Evolutionary conservation across 257 asterid genomes (phyloP).

Genomic region (Solanum paucissectum): DNA sequence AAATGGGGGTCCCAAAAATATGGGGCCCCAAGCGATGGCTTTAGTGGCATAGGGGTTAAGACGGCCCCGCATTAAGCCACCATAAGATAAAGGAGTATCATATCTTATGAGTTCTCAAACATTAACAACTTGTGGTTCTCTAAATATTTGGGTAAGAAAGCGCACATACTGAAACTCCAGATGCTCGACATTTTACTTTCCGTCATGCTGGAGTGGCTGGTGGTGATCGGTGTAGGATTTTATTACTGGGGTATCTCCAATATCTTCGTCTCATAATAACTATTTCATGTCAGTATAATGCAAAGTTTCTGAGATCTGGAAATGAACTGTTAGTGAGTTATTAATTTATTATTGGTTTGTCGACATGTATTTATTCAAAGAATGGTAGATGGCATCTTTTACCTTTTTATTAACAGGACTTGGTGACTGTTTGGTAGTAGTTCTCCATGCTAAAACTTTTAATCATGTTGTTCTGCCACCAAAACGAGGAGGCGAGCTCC

Average conservation of each 20-base stretch:
- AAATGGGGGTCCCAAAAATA: too few relatives aligned
- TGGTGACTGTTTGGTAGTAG: not conserved
- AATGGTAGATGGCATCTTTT: not conserved
- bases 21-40: too few relatives aligned
- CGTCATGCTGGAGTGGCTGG: not conserved
- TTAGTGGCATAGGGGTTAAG: too few relatives aligned
- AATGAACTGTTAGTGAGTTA: not conserved
- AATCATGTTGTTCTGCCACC: not conserved
- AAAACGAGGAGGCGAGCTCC: not conserved
- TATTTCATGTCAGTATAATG: not conserved
- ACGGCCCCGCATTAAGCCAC: not conserved
- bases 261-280: not conserved
- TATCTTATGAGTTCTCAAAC: not conserved
- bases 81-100: not conserved
- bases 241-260: not conserved
- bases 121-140: not conserved
- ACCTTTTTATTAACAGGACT: not conserved
- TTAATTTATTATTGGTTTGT: not conserved
- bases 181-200: not conserved
- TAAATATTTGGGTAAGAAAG: not conserved
- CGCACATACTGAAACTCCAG: not conserved
- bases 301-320: not conserved
- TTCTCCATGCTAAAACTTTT: not conserved
- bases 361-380: not conserved
- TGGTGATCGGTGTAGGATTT: not conserved